Evolutionary conservation across 805 yeast genomes (phyloP), one percentile per base, ranked within the genome.

Genomic region (Cyberlindnera misumaiensis): DNA sequence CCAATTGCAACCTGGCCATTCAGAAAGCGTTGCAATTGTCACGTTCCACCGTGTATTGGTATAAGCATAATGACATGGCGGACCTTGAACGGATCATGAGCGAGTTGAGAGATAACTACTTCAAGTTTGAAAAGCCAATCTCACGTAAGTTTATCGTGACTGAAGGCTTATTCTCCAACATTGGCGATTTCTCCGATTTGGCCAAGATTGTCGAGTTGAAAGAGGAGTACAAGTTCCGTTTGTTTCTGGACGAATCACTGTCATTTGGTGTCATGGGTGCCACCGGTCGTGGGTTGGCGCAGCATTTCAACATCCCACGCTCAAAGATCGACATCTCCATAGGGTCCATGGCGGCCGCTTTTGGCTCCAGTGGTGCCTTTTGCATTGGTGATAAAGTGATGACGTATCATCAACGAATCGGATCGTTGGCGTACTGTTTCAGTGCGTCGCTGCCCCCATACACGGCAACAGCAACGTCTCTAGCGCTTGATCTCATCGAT

Each of bases 391-490:
- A 75, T 30, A 61, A 66, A 18, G 81, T 81, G 39, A 86, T 93
- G 87, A 77, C 88, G 26, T 80, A 80, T 50, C 96, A 90, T 64
- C 98, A 93, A 69, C 78, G 95, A 59, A 82, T 93, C 52, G 83
- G 87, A 17, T 85, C 95, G 11, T 70, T 72, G 47, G 96, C 96
- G 3, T 93, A 87, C 58, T 93, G 93, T 44, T 93, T 86, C 59
- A 83, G 95, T 53, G 98, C 98, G 7, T 75, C 96, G 1, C 73
- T 90, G 57, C 97, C 98, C 11, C 94, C 97, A 17, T 90, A 83
- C 61, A 74, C 87, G 31, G 95, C 95, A 1, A 72, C 67, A 40
- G 78, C 80, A 3, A 74, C 73, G 1, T 72, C 84, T 1, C 67
- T 67, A 38, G 72, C 75, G 0, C 65, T 86, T 30, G 53, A 65